A percentile compares a stretch with the other conserved stretches of the same genome.
These are phyloP conservation scores for Sporisorium graminicola DNA, from an alignment of 1,284 basidiomycete species.

Conservation along the genomic window DNA sequence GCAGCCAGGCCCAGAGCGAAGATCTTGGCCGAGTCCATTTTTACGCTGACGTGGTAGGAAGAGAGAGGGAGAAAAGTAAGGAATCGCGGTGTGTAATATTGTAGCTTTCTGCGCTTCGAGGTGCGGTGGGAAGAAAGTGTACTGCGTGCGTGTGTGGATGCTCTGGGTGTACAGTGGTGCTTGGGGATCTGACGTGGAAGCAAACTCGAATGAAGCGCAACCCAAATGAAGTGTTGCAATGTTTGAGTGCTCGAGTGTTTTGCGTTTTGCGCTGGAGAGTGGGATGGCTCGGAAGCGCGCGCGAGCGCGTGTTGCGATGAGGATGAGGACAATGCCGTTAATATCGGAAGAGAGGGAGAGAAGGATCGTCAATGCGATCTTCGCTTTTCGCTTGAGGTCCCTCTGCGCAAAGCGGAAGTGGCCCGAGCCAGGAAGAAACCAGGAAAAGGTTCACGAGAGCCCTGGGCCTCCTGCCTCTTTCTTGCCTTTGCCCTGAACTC, in stretches of 20 bases:
- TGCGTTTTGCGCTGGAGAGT: too few species aligned
- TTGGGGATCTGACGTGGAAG: constrained; percentile 29
- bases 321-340: not conserved
- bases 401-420: not conserved
- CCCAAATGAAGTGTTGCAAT: constrained; percentile 9
- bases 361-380: not conserved
- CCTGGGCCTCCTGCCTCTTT: not conserved
- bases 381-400: not conserved
- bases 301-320: not conserved
- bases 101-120: too few species aligned
- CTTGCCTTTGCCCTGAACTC: too few species aligned
- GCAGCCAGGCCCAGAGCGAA: constrained; percentile 45
- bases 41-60: not conserved
- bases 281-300: not conserved
- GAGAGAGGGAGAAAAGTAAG: not conserved
- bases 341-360: not conserved
- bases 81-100: not conserved
- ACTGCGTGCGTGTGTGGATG: not conserved
- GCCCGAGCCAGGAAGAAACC: constrained; percentile 3
- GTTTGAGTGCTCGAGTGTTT: too few species aligned
- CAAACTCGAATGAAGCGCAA: not conserved
- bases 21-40: constrained; percentile 52
- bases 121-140: not conserved
- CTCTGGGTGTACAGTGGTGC: too few species aligned
- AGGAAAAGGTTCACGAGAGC: not conserved